Base-by-base conservation (phyloP, 148 eudicot genomes). In the Vaccinium vitisidaea region DNA sequence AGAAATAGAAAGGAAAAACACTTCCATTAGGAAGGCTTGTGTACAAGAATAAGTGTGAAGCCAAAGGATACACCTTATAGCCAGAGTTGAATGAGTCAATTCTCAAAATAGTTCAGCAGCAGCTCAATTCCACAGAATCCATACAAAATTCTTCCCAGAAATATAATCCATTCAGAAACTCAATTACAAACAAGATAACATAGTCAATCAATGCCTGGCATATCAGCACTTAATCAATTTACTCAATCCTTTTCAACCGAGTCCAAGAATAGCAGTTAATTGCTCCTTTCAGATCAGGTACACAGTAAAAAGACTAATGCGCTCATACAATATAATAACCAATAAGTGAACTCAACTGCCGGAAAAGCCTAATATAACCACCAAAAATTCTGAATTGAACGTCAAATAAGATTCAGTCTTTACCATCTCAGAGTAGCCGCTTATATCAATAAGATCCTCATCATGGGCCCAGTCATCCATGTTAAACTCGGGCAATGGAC, bases 371-470 rank as follows among this genome's bases (percentile, higher is more conserved):
- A 4, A 2, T 49, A 9, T 81, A 5, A 39, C 36, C 30, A 71
- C 21, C 79, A 83, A 53, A 46, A 12, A 18, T 21, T 73, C 25
- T 52, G 21, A 63, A 80, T 54, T 50, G 11, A 36, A 18, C 21
- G 43, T 50, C 23, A 61, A 13, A 61, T 65, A 77, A 82, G 54
- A 36, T 8, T 9, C 46, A 43, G 27, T 13, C 23, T 61, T 90
- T 90, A 95, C 99, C 98, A 92, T 91, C 82, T 95, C 99, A 74
- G 98, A 90, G 91, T 93, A 95, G 90, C 90, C 90, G 89, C 90
- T 90, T 50, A 95, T 77, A 84, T 97, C 98, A 92, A 92, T 94
- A 27, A 91, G 89, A 87, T 97, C 99, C 88, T 97, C 99, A 85
- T 97, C 99, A 83, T 91, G 98, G 74, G 90, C 85, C 95, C 92